A percentile compares a stretch with the other conserved stretches of the same genome.
Conservation (phyloP, 768 basidiomycete species). For the Leucocoprinus leucothites region DNA sequence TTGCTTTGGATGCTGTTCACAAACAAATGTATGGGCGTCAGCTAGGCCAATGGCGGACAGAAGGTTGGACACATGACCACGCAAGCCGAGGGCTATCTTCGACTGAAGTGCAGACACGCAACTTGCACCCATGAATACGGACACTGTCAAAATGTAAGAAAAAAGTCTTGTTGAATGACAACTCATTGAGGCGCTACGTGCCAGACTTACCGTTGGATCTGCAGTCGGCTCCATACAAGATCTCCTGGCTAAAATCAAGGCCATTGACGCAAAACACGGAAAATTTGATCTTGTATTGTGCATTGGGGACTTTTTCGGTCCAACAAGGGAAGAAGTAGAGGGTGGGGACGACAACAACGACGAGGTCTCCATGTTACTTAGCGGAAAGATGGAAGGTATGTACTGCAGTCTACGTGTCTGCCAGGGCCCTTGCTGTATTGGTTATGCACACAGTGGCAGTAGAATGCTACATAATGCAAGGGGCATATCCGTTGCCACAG, state of each 20-base stretch:
- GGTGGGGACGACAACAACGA: conserved; percentile 34
- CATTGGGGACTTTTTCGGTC: conserved; percentile 83
- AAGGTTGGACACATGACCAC: too few species aligned
- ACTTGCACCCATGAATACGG: conserved; percentile 1
- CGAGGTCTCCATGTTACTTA: conserved; percentile 58
- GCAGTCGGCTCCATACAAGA: conserved; percentile 69
- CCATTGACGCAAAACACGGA: conserved; percentile 89
- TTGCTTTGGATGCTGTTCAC: too few species aligned
- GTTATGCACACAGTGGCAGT: conserved; percentile 60
- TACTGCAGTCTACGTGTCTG: conserved; percentile 4
- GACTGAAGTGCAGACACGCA: background rate
- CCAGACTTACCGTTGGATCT: conserved; percentile 75
- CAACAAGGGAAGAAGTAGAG: conserved; percentile 27
- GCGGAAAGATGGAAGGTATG: conserved; percentile 66
- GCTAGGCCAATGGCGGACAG: too few species aligned
- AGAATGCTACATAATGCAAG: conserved; percentile 92
- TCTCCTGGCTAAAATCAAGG: conserved; percentile 77
- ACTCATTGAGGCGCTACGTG: conserved; percentile 9
- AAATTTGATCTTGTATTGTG: conserved; percentile 86
- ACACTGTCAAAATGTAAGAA: conserved; percentile 18
- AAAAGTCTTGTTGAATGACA: background rate
- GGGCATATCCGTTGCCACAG: conserved; percentile 70
- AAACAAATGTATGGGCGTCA: too few species aligned
- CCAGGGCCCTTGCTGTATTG: conserved; percentile 13
- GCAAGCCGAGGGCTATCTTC: too few species aligned